phyloP scores from a whole-genome alignment of 2,329 filamentous ascomycete species.

The Leptosphaerulina australis region DNA sequence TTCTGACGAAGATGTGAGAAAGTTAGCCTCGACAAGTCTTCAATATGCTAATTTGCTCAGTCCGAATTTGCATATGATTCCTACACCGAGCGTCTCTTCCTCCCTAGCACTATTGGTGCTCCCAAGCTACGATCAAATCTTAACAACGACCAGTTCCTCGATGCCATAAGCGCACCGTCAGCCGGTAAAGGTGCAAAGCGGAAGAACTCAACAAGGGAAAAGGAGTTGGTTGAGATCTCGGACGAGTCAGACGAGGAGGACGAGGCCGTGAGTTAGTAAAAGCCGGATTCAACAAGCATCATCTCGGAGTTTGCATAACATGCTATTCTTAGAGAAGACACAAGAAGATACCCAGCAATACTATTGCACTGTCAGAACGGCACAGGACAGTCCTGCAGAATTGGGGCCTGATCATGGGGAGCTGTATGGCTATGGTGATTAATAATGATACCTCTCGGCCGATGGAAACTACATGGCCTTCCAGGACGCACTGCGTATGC shows the following conservation, averaged over 20 bases:
- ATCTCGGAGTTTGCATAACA: constrained; percentile 6
- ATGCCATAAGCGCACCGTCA: constrained; percentile 64
- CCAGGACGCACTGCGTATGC: neutral
- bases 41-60: constrained; percentile 33
- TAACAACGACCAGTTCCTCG: constrained; percentile 65
- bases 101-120: constrained; percentile 51
- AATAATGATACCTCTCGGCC: neutral
- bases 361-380: neutral
- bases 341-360: constrained; percentile 22
- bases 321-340: neutral
- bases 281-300: constrained; percentile 14
- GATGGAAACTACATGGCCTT: neutral
- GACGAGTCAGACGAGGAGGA: constrained; percentile 39
- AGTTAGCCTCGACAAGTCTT: neutral
- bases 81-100: constrained; percentile 75
- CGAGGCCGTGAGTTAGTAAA: constrained; percentile 14
- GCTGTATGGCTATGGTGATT: neutral
- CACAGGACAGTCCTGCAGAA: neutral
- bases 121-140: constrained; percentile 61
- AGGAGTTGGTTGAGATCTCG: constrained; percentile 41
- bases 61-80: constrained; percentile 73
- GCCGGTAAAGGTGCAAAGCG: constrained; percentile 48
- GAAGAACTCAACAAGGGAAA: constrained; percentile 41
- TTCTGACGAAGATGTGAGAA: constrained; percentile 73
- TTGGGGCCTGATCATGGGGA: neutral